These are phyloP conservation scores for Hanseniaspora gamundiae DNA, from an alignment of 1,139 yeast species.

Conservation along the genomic window DNA sequence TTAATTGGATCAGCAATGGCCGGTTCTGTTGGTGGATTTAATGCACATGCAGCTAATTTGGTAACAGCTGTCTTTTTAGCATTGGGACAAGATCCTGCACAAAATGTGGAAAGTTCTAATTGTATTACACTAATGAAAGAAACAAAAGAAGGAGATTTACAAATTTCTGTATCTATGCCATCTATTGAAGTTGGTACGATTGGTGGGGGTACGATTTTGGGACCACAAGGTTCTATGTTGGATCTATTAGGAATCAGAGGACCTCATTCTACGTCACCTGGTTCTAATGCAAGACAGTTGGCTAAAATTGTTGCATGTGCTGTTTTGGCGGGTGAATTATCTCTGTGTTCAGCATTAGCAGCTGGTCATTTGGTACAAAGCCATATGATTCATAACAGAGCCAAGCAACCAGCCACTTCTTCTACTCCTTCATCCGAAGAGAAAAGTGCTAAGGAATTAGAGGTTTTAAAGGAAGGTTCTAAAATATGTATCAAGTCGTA, in stretches of 20 bases:
- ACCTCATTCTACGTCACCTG: slow-evolving; percentile 89
- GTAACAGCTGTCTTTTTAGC: slow-evolving; percentile 92
- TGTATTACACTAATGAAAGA: slow-evolving; percentile 94
- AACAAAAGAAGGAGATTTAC: slow-evolving; percentile 59
- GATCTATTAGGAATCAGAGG: slow-evolving; percentile 92
- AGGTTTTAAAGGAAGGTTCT: slow-evolving; percentile 56
- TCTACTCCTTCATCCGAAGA: slow-evolving; percentile 9
- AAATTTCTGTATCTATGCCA: slow-evolving; percentile 95
- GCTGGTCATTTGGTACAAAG: slow-evolving; percentile 98
- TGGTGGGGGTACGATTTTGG: slow-evolving; percentile 97
- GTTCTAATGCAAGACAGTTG: slow-evolving; percentile 86
- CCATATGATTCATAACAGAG: slow-evolving; percentile 93
- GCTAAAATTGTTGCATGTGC: slow-evolving; percentile 94
- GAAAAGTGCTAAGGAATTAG: slow-evolving; percentile 30
- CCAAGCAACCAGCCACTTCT: slow-evolving; percentile 13
- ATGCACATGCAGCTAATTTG: slow-evolving; percentile 94
- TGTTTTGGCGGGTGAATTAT: slow-evolving; percentile 92
- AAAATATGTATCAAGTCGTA: slow-evolving; percentile 54
- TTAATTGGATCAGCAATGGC: slow-evolving; percentile 97
- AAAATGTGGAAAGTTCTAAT: slow-evolving; percentile 92
- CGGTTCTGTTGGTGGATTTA: slow-evolving; percentile 94
- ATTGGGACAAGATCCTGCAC: slow-evolving; percentile 98
- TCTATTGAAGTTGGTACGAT: slow-evolving; percentile 97
- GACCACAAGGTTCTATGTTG: slow-evolving; percentile 94
- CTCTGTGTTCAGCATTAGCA: slow-evolving; percentile 88